phyloP scores from a whole-genome alignment of 306 rosid species.

The Cicer cuneatum region DNA sequence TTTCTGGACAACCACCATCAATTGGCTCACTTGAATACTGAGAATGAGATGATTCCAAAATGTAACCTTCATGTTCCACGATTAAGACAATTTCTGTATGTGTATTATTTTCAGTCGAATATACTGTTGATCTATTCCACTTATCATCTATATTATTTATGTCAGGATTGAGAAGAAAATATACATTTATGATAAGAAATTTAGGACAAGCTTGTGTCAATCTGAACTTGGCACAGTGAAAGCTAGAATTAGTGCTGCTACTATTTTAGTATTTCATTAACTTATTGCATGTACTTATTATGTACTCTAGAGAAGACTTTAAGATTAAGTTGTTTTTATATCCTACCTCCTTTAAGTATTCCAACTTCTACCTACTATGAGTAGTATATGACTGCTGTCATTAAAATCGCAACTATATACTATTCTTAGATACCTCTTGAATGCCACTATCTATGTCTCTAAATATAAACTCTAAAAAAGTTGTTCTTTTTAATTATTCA shows the following conservation, averaged over 20 bases:
- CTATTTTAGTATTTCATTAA: conserved; percentile 46
- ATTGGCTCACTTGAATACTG: conserved; percentile 74
- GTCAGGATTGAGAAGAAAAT: conserved; percentile 33
- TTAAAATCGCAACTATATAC: background rate
- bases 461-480: too few species aligned
- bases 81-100: conserved; percentile 33
- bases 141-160: conserved; percentile 31
- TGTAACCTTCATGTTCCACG: conserved; percentile 40
- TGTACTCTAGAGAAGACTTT: conserved; percentile 45
- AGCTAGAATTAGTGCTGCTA: conserved; percentile 44
- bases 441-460: too few species aligned
- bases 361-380: background rate
- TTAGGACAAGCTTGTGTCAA: conserved; percentile 52
- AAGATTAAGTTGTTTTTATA: conserved; percentile 27
- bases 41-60: conserved; percentile 29
- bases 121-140: conserved; percentile 31
- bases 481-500: too few species aligned
- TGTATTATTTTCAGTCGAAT: conserved; percentile 28
- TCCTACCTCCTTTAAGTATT: conserved; percentile 12
- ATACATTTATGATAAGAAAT: conserved; percentile 39
- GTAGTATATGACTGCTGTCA: background rate
- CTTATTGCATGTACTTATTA: conserved; percentile 46
- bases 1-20: conserved; percentile 74
- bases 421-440: background rate
- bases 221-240: conserved; percentile 36